Conservation (phyloP, 352 stramenopile species). For the Thalassiosira mediterranea region DNA sequence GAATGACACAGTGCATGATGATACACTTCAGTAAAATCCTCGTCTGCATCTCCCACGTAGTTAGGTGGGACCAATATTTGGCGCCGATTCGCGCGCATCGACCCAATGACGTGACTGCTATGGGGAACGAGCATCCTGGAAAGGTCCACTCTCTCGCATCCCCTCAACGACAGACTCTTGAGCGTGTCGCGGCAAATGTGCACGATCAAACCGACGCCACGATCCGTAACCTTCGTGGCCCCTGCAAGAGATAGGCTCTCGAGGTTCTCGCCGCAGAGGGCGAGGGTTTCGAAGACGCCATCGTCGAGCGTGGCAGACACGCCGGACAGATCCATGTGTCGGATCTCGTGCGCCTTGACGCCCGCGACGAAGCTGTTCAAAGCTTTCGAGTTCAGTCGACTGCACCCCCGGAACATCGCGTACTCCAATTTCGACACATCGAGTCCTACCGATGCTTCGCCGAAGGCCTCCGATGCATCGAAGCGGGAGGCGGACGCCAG, state of each 20-base stretch:
- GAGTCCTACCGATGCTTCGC: neutral
- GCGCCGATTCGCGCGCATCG: neutral
- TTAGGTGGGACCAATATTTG: neutral
- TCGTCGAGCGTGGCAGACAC: constrained; percentile 19
- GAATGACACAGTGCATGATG: neutral
- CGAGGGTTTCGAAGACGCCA: neutral
- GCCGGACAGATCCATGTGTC: constrained; percentile 31
- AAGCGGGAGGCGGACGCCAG: constrained; percentile 20
- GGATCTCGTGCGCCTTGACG: neutral
- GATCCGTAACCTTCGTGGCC: constrained; percentile 10
- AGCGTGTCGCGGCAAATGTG: constrained; percentile 23
- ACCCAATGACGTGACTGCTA: too few relatives aligned
- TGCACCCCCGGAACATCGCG: constrained; percentile 17
- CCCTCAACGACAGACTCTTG: constrained; percentile 13
- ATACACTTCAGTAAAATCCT: neutral
- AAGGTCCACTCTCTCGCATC: constrained; percentile 20
- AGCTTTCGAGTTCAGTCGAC: neutral
- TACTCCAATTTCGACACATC: constrained; percentile 10
- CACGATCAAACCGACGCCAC: constrained; percentile 18
- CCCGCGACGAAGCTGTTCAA: neutral
- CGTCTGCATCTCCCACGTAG: neutral
- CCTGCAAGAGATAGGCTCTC: constrained; percentile 28
- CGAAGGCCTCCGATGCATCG: constrained; percentile 5
- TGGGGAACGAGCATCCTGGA: neutral
- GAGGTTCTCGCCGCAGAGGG: constrained; percentile 6